Evolutionary conservation across 352 stramenopile species (phyloP), one percentile per base, ranked within the genome.

Genomic region (Globisporangium spinosum): DNA sequence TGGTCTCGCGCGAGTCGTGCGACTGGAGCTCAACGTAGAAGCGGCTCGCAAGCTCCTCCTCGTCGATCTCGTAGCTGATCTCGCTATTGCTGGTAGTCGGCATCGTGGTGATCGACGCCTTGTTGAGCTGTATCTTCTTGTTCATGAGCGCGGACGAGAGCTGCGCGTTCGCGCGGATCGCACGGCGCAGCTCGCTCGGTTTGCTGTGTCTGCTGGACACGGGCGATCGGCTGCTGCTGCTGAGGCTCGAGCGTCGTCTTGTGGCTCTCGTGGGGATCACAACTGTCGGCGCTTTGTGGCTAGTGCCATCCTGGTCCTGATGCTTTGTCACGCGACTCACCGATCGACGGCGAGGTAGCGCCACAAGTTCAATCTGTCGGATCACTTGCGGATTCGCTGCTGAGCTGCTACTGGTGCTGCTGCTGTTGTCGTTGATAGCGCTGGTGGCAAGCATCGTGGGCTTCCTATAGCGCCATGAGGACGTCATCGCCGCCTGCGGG

Each of bases 101-200:
- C 20, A 17, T 27, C 6, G 12, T 34, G 0, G 10, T 34, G 1
- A 20, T 40, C 15, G 55, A 25, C 13, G 25, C 4, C 12, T 62
- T 29, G 49, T 51, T 43, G n/a, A 32, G 56, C 27, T 57, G 27
- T 10, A 70, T 38, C 51, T 70, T 70, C 23, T 65, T 45, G 25
- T 60, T 53, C 58, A 70, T 70, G 47, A 70, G 57, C n/a, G 38
- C 43, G 8, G 57, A 60, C 58, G 65, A 70, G 32, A 70, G 32
- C 65, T 65, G 45, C 8, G 65, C 65, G 47, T 70, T 70, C 1
- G 58, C 57, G 2, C 25, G 58, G 20, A 32, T 56, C 6, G 53
- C 65, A 3, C 58, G 58, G 0, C 45, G 58, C 22, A 64, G 47
- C 2, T 64, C 55, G 17, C 12, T 43, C 64, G 51, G 56, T 17